phyloP scores from a whole-genome alignment of 495 filamentous ascomycete species.

The Hypoxylon perforatum region DNA sequence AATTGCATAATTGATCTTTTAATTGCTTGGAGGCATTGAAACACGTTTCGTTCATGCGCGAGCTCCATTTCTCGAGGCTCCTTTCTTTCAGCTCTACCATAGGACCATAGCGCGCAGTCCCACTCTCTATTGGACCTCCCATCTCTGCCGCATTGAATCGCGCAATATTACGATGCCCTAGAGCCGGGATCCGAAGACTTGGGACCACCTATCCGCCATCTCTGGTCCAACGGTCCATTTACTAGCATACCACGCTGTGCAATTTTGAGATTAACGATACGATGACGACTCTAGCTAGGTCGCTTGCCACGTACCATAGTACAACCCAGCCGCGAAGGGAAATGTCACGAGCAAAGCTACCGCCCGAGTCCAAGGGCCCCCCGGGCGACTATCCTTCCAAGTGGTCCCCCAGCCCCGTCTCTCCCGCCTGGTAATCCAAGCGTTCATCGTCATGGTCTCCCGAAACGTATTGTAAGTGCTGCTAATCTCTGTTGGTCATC shows the following conservation, averaged over 20 bases:
- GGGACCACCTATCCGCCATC: conserved; percentile 31
- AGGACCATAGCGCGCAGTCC: conserved; percentile 38
- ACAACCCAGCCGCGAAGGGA: not conserved
- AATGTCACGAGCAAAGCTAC: conserved; percentile 4
- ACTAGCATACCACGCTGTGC: conserved; percentile 23
- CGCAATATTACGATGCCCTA: conserved; percentile 58
- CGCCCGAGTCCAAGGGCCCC: conserved; percentile 13
- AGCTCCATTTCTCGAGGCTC: conserved; percentile 42
- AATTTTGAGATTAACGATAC: conserved; percentile 36
- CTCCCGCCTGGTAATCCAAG: conserved; percentile 39
- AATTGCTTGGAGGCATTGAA: conserved; percentile 61
- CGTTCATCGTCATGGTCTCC: conserved; percentile 35
- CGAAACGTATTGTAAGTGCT: conserved; percentile 38
- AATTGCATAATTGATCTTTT: conserved; percentile 62
- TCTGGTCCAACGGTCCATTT: conserved; percentile 27
- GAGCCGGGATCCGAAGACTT: conserved; percentile 43
- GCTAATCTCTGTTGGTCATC: conserved; percentile 25
- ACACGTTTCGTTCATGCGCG: conserved; percentile 61
- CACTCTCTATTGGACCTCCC: conserved; percentile 37
- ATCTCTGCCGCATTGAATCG: conserved; percentile 55
- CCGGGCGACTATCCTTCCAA: conserved; percentile 31
- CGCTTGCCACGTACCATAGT: conserved; percentile 30
- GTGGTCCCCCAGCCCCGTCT: conserved; percentile 28
- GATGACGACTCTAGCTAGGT: conserved; percentile 27
- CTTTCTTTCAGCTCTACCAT: conserved; percentile 38